Conservation (phyloP, 2,329 filamentous ascomycete species). For the Aspergillus neoniger region DNA sequence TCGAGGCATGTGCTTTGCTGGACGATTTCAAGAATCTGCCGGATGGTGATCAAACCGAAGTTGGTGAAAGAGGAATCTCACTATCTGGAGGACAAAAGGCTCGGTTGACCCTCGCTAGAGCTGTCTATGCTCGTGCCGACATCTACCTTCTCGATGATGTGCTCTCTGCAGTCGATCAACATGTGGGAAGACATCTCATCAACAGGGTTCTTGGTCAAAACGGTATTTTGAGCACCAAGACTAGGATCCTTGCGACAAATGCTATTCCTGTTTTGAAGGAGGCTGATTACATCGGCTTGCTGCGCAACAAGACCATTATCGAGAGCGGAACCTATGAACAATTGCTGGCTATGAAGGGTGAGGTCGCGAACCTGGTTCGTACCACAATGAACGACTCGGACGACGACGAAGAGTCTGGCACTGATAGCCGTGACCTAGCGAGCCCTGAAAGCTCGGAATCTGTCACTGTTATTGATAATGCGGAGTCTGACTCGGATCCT, state of each 20-base stretch:
- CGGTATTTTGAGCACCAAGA: conserved; percentile 81
- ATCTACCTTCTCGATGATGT: conserved; percentile 94
- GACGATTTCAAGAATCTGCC: conserved; percentile 92
- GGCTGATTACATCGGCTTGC: conserved; percentile 82
- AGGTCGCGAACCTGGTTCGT: conserved; percentile 80
- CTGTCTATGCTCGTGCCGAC: conserved; percentile 95
- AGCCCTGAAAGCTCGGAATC: conserved; percentile 70
- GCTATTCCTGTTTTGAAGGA: conserved; percentile 88
- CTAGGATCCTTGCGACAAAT: conserved; percentile 90
- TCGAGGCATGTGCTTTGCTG: conserved; percentile 84
- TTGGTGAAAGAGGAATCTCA: conserved; percentile 95
- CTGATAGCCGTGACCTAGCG: conserved; percentile 60
- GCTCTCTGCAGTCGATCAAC: conserved; percentile 95
- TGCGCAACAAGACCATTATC: conserved; percentile 78
- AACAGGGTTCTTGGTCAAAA: conserved; percentile 86
- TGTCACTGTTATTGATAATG: conserved; percentile 53
- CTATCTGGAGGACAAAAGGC: conserved; percentile 96
- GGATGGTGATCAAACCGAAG: conserved; percentile 94
- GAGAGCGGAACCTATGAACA: conserved; percentile 91
- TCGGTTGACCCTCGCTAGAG: conserved; percentile 84
- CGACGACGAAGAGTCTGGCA: conserved; percentile 48
- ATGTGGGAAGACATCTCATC: conserved; percentile 92
- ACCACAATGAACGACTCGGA: conserved; percentile 60
- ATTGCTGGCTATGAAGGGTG: conserved; percentile 89
- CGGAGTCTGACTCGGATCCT: conserved; percentile 55